These are phyloP conservation scores for Cenchrus purpureus DNA, from an alignment of 176 grass and related monocot species.

Conservation along the genomic window DNA sequence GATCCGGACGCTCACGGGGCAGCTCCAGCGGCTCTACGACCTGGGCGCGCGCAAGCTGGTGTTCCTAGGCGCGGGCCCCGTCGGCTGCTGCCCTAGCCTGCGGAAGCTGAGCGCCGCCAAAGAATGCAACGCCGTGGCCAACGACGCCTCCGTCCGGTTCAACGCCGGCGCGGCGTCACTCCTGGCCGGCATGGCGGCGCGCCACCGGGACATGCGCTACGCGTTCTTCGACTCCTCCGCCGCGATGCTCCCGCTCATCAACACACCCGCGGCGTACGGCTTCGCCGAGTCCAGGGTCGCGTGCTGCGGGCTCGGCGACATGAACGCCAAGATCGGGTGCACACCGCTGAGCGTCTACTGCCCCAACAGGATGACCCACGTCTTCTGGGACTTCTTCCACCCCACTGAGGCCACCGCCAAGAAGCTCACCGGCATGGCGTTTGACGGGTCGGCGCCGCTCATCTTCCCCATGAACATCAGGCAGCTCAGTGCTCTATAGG, in stretches of 20 bases:
- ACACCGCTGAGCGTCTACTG: conserved; percentile 66
- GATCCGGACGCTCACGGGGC: conserved; percentile 50
- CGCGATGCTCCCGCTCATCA: conserved; percentile 63
- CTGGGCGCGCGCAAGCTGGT: conserved; percentile 71
- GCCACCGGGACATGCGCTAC: conserved; percentile 56
- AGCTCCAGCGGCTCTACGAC: conserved; percentile 70
- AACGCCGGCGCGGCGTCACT: conserved; percentile 56
- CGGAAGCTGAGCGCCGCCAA: conserved; percentile 50
- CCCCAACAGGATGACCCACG: conserved; percentile 52
- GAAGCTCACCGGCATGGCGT: conserved; percentile 44
- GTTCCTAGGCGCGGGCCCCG: conserved; percentile 70
- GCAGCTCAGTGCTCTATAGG: conserved; percentile 47
- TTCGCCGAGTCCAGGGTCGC: conserved; percentile 67
- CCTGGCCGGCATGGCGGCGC: conserved; percentile 33
- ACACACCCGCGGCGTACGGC: conserved; percentile 52
- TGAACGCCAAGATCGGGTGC: conserved; percentile 79
- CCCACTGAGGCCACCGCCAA: conserved; percentile 70
- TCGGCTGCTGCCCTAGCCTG: conserved; percentile 72
- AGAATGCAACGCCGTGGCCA: conserved; percentile 56
- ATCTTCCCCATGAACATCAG: conserved; percentile 65
- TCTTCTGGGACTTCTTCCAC: conserved; percentile 92
- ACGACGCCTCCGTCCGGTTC: conserved; percentile 53
- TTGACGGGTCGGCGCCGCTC: conserved; percentile 61
- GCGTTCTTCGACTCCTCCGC: conserved; percentile 63
- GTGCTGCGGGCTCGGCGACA: conserved; percentile 81